Percentiles rank a stretch among this genome's conserved stretches.
Conservation (phyloP, 2,329 filamentous ascomycete genomes). For the Diaporthe aspalathi region DNA sequence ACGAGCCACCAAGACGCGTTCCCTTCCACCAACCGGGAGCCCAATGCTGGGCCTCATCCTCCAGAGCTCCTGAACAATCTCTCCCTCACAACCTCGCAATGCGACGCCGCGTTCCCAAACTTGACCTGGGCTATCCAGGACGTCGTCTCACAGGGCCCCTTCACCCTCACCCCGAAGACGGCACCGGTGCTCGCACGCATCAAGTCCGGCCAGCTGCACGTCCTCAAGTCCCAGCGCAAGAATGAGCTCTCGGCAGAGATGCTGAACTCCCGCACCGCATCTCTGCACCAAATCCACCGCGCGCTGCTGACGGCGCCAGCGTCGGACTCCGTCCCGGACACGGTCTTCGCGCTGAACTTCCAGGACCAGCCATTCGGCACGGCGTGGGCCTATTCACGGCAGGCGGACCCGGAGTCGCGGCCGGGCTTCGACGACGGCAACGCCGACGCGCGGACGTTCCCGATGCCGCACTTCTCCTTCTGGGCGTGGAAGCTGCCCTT, state of each 20-base stretch:
- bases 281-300: slow-evolving; percentile 64
- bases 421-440: slow-evolving; percentile 40
- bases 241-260: slow-evolving; percentile 57
- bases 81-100: slow-evolving; percentile 56
- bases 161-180: slow-evolving; percentile 52
- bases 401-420: slow-evolving; percentile 51
- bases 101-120: slow-evolving; percentile 57
- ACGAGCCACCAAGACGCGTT: neutral
- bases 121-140: slow-evolving; percentile 60
- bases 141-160: slow-evolving; percentile 57
- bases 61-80: slow-evolving; percentile 48
- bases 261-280: slow-evolving; percentile 61
- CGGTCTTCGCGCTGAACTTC: slow-evolving; percentile 64
- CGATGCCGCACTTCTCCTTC: slow-evolving; percentile 68
- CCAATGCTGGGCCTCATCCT: slow-evolving; percentile 22
- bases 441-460: slow-evolving; percentile 53
- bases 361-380: slow-evolving; percentile 59
- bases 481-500: slow-evolving; percentile 65
- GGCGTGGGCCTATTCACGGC: slow-evolving; percentile 60
- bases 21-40: neutral
- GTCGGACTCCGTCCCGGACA: slow-evolving; percentile 57
- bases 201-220: slow-evolving; percentile 56
- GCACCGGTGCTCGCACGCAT: slow-evolving; percentile 56
- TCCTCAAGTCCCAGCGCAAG: slow-evolving; percentile 55
- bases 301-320: slow-evolving; percentile 61